Base-by-base conservation (phyloP, 768 basidiomycete genomes). In the Imleria badia region DNA sequence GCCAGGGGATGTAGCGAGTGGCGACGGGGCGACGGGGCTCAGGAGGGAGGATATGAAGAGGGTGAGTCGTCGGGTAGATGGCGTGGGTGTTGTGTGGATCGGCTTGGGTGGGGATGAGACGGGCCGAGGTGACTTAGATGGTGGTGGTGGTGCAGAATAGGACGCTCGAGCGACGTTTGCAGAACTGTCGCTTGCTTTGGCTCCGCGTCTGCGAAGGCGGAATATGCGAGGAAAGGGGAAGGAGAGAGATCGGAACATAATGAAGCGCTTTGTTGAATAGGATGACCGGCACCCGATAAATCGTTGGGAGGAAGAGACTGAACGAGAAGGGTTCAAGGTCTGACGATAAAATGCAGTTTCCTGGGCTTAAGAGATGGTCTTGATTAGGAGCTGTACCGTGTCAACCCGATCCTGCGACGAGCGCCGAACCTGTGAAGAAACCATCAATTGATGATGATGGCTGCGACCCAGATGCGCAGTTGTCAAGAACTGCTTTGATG, bases 201-300 rank as follows among this genome's bases (percentile, higher is more conserved):
- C 17, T 44, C 35, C 36, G 9, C 56, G 59, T 30, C 14, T 49
- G 11, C 55, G 52, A 33, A 60, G 29, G 43, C 62, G 60, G 35
- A 67, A 60, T 5, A 66, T 15, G 36, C 60, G 67, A 13, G 54
- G 36, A 19, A 68, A 38, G 3, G 52, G 30, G 3, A 60, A 52
- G 3, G 57, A 58, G 26, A 66, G 60, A 29, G n/a, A 14, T 10
- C 33, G 31, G 33, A 64, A 59, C 66, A 66, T 67, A 23, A 12
- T 39, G 20, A 1, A 17, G 12, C 1, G 11, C 41, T 22, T 22
- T 30, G 45, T 45, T 12, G 35, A n/a, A 49, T 22, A 33, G 26
- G 56, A 50, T 52, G 61, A 15, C 61, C 64, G 19, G 61, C 64
- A 60, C 64, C 57, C 2, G 20, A 42, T 34, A 19, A 44, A 38